These are phyloP conservation scores for Polygonum aviculare DNA, from an alignment of 148 eudicot genomes.

Conservation along the genomic window DNA sequence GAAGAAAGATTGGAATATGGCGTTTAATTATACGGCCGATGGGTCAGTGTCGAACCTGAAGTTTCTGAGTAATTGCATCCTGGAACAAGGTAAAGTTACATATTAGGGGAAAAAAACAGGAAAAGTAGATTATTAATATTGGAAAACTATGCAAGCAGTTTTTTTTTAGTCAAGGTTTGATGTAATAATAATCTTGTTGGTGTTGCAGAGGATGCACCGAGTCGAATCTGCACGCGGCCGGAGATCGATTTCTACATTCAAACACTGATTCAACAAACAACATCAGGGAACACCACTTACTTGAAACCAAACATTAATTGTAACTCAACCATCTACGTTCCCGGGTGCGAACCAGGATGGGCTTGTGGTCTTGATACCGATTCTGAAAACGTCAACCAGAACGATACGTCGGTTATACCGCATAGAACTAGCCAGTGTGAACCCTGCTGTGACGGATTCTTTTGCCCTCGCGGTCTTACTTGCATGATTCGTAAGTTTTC, in stretches of 20 bases:
- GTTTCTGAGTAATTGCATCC: slow-evolving; percentile 23
- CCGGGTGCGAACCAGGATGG: slow-evolving; percentile 50
- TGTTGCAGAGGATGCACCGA: slow-evolving; percentile 23
- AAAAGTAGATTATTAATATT: neutral
- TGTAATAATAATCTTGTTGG: neutral
- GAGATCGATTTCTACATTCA: slow-evolving; percentile 27
- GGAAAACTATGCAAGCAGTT: neutral
- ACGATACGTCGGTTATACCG: slow-evolving; percentile 15
- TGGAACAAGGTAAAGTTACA: slow-evolving; percentile 15
- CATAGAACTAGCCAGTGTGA: slow-evolving; percentile 23
- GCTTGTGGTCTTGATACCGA: slow-evolving; percentile 22
- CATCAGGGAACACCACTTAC: neutral
- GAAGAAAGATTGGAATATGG: slow-evolving; percentile 28
- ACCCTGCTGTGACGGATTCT: slow-evolving; percentile 40
- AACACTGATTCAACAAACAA: slow-evolving; percentile 7
- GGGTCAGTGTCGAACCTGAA: slow-evolving; percentile 9
- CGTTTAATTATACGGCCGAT: slow-evolving; percentile 19
- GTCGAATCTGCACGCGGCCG: slow-evolving; percentile 25
- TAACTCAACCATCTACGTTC: slow-evolving; percentile 26
- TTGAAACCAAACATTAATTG: slow-evolving; percentile 27
- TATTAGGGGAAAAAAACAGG: too few relatives aligned
- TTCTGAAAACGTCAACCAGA: slow-evolving; percentile 3
- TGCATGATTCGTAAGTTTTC: slow-evolving; percentile 44
- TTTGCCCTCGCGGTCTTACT: slow-evolving; percentile 41
- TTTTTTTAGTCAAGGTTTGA: neutral